Evolutionary conservation across 108 stramenopile species (phyloP).

Genomic region (Cyclotella atomus): DNA sequence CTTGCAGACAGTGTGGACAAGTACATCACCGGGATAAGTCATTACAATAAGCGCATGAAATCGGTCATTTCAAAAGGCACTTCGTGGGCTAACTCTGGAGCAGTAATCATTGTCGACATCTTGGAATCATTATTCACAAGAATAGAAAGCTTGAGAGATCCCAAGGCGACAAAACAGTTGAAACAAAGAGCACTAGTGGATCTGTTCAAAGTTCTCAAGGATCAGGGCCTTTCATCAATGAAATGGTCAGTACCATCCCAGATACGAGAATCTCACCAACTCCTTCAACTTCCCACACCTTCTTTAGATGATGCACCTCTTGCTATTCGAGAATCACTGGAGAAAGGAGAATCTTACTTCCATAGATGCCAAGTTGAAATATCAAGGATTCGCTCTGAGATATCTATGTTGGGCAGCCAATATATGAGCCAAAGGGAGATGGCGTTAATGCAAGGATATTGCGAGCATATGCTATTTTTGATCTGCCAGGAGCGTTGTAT

Average conservation of each 20-base stretch:
- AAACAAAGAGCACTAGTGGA: conserved; percentile 94
- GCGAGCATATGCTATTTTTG: conserved; percentile 65
- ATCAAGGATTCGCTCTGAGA: conserved; percentile 67
- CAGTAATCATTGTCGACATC: conserved; percentile 56
- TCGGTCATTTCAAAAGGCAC: conserved; percentile 24
- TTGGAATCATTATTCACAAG: conserved; percentile 84
- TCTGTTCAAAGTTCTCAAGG: conserved; percentile 84
- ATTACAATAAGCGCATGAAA: conserved; percentile 67
- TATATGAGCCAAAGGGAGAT: conserved; percentile 80
- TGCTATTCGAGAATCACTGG: conserved; percentile 20
- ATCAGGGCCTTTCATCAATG: conserved; percentile 67
- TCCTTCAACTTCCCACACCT: conserved; percentile 74
- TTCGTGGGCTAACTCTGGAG: conserved; percentile 52
- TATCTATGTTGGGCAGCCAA: conserved; percentile 70
- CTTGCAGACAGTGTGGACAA: conserved; percentile 38
- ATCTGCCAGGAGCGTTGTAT: conserved; percentile 59
- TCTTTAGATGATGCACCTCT: conserved; percentile 14
- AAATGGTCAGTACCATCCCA: conserved; percentile 78
- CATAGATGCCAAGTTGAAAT: conserved; percentile 66
- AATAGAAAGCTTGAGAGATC: conserved; percentile 70
- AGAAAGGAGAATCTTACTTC: conserved; percentile 73
- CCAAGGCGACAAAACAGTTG: conserved; percentile 81
- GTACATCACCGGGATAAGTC: conserved; percentile 42
- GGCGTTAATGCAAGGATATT: conserved; percentile 69
- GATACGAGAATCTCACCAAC: conserved; percentile 57